phyloP scores from a whole-genome alignment of 2,329 filamentous ascomycete genomes.

The Chalara sp. region DNA sequence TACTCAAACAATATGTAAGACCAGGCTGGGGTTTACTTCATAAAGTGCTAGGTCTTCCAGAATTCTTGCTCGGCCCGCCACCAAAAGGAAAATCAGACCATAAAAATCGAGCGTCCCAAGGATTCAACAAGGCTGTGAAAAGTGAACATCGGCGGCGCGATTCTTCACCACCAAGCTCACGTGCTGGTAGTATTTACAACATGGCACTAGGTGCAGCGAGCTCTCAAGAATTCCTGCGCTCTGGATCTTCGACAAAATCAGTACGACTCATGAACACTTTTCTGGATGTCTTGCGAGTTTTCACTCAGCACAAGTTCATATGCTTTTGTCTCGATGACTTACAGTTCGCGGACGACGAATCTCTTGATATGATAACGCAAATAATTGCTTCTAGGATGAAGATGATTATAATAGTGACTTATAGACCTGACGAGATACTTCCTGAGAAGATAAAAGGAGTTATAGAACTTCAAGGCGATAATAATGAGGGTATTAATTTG shows the following conservation, averaged over 20 bases:
- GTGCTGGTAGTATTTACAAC: conserved; percentile 18
- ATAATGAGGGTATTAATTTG: conserved; percentile 40
- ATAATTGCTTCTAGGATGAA: conserved; percentile 74
- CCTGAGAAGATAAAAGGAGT: conserved; percentile 48
- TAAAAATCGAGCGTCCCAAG: conserved; percentile 13
- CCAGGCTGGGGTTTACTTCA: conserved; percentile 60
- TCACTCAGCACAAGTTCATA: conserved; percentile 79
- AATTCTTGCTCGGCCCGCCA: conserved; percentile 55
- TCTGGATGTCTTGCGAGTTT: conserved; percentile 74
- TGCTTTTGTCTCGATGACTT: conserved; percentile 86
- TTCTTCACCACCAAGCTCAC: conserved; percentile 21
- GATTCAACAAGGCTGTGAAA: conserved; percentile 23
- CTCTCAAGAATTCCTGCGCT: conserved; percentile 54
- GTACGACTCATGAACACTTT: conserved; percentile 83
- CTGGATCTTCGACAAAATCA: conserved; percentile 51
- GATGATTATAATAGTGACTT: conserved; percentile 67
- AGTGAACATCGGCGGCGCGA: conserved; percentile 19
- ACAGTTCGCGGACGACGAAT: conserved; percentile 86
- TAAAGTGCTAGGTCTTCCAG: conserved; percentile 53
- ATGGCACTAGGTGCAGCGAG: conserved; percentile 37
- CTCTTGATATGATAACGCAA: conserved; percentile 72
- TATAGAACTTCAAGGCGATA: conserved; percentile 42
- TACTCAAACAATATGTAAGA: conserved; percentile 53
- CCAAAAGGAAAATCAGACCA: conserved; percentile 4
- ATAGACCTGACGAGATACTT: conserved; percentile 59